Evolutionary conservation across 2,329 filamentous ascomycete species (phyloP), one percentile per base, ranked within the genome.

Genomic region (Alternaria metachromatica): DNA sequence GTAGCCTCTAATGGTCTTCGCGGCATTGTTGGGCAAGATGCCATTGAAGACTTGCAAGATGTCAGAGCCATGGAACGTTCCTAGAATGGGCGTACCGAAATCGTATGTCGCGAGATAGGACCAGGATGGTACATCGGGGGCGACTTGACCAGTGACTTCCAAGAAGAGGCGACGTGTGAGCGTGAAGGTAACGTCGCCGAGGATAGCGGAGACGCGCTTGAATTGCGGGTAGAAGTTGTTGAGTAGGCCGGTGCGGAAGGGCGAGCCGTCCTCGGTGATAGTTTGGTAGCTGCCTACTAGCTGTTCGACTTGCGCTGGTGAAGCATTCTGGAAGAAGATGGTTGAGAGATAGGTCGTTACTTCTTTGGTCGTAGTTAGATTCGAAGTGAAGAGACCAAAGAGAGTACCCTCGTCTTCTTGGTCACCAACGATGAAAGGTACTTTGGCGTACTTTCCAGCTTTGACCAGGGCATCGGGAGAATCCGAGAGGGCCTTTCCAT

Each of bases 321-420:
- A 83, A 3, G 90, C 87, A 25, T 82, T 76, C 37, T 84, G 78
- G 82, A 93, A 94, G 82, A 87, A 91, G 55, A 87, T 74, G 48
- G 86, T 78, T 2, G 80, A 72, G 21, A 96, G 79, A 72, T 95
- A 95, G 18, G 85, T 80, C 33, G 88, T 84, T 0, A 94, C 69
- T 6, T 88, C 79, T 1, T 80, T 80, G 0, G 84, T 87, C 1
- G 85, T 90, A 10, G 87, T 91, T 55, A 94, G 81, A 75, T 94
- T 92, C 30, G 79, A 75, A 67, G 92, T 90, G 76, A 90, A 89
- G 33, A 94, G 82, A 6, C 89, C 84, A 75, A 94, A 93, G 2
- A 94, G 78, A 0, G 92, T 93, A 18, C 92, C 91, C 78, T 95
- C 92, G 73, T 95, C 92, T 81, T 94, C 91, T 78, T 93, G 90